Conservation (phyloP, 2,329 filamentous ascomycete genomes). For the Dothideomycetes sp. region DNA sequence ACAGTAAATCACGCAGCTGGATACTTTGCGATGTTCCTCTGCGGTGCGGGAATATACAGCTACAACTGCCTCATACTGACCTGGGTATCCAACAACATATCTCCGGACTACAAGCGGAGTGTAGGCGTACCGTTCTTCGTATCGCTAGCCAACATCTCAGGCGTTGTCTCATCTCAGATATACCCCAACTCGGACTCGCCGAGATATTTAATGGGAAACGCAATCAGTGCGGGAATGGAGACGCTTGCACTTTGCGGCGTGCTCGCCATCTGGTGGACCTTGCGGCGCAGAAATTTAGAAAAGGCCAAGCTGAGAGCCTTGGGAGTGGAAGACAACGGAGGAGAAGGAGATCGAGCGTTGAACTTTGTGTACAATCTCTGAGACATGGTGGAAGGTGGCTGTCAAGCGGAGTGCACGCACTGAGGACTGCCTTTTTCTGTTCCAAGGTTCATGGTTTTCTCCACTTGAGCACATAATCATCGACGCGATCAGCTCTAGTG, state of each 20-base stretch:
- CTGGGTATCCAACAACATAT: constrained; percentile 27
- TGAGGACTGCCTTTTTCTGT: too few relatives aligned
- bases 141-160: constrained; percentile 25
- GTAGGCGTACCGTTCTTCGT: constrained; percentile 24
- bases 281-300: constrained; percentile 20
- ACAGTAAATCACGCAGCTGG: constrained; percentile 19
- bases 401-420: too few relatives aligned
- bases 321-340: constrained; percentile 15
- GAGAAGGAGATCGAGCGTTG: constrained; percentile 11
- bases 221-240: constrained; percentile 19
- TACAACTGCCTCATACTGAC: constrained; percentile 21
- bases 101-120: constrained; percentile 26
- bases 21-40: constrained; percentile 22
- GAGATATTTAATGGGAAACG: constrained; percentile 24
- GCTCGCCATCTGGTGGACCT: constrained; percentile 19
- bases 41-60: constrained; percentile 21
- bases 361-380: constrained; percentile 16
- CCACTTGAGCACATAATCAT: too few relatives aligned
- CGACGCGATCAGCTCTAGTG: too few relatives aligned
- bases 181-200: constrained; percentile 22
- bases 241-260: constrained; percentile 19
- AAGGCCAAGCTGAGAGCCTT: constrained; percentile 22
- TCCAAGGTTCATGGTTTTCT: too few relatives aligned
- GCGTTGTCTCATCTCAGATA: constrained; percentile 24
- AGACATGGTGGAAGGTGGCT: too few relatives aligned